Percentiles rank a stretch among this genome's conserved stretches.
These are phyloP conservation scores for Hypoxylon sp. DNA, from an alignment of 2,329 filamentous ascomycete species.

Conservation along the genomic window DNA sequence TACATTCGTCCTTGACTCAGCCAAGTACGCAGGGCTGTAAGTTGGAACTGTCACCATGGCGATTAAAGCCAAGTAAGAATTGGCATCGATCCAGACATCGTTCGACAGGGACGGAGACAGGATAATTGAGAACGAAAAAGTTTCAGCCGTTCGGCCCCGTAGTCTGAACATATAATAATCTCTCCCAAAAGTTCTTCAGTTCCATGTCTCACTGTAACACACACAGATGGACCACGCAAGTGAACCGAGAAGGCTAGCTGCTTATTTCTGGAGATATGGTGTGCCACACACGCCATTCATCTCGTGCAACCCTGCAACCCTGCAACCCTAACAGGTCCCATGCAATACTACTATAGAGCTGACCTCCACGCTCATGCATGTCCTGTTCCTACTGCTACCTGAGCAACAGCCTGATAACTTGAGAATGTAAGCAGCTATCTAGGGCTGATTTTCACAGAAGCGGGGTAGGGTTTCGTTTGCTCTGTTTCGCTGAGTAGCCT, in stretches of 20 bases:
- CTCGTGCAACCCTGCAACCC: slow-evolving; percentile 19
- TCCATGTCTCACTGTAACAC: slow-evolving; percentile 11
- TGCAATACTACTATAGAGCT: slow-evolving; percentile 21
- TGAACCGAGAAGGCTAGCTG: slow-evolving; percentile 15
- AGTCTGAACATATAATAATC: slow-evolving; percentile 19
- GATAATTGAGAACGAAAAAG: slow-evolving; percentile 4
- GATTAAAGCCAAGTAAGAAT: slow-evolving; percentile 4
- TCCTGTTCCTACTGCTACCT: slow-evolving; percentile 20
- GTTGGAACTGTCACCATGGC: slow-evolving; percentile 30
- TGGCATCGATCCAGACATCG: slow-evolving; percentile 9
- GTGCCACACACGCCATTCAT: slow-evolving; percentile 21
- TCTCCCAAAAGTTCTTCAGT: not conserved
- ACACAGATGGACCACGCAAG: slow-evolving; percentile 11
- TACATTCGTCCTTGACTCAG: slow-evolving; percentile 43
- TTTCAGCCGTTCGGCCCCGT: not conserved
- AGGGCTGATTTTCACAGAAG: slow-evolving; percentile 19
- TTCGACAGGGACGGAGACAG: slow-evolving; percentile 1
- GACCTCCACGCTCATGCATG: slow-evolving; percentile 28
- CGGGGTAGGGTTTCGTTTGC: slow-evolving; percentile 30
- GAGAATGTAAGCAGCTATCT: slow-evolving; percentile 7
- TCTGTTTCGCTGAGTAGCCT: slow-evolving; percentile 11
- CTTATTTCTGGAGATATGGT: slow-evolving; percentile 6
- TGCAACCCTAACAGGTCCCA: slow-evolving; percentile 11
- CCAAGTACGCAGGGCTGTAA: slow-evolving; percentile 47
- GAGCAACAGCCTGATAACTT: not conserved